Percentiles rank a stretch among this genome's conserved stretches.
phyloP scores from a whole-genome alignment of 495 filamentous ascomycete species.

The Aspergillus taichungensis region DNA sequence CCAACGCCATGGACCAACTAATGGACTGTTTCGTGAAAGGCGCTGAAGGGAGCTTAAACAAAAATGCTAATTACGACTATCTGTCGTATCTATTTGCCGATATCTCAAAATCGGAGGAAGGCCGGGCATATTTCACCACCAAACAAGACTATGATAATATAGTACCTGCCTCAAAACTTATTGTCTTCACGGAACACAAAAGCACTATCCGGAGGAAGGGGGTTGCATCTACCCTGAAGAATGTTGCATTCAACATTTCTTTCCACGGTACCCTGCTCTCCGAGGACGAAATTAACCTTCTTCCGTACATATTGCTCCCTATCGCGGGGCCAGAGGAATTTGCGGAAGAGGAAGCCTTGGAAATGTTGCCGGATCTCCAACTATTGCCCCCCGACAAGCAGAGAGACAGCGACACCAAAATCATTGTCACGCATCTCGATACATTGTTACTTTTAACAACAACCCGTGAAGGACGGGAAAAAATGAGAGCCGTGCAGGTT shows the following conservation, averaged over 20 bases:
- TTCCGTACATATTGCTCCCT: constrained; percentile 78
- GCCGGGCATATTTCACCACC: constrained; percentile 66
- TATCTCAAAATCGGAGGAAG: constrained; percentile 65
- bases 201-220: constrained; percentile 74
- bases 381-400: constrained; percentile 80
- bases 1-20: constrained; percentile 74
- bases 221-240: constrained; percentile 89
- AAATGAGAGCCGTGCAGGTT: constrained; percentile 64
- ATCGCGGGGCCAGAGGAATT: constrained; percentile 52
- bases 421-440: constrained; percentile 80
- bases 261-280: constrained; percentile 64
- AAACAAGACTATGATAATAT: constrained; percentile 66
- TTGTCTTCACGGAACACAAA: constrained; percentile 84
- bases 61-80: constrained; percentile 82
- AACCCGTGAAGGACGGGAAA: constrained; percentile 62
- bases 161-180: constrained; percentile 79
- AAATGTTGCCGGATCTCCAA: constrained; percentile 81
- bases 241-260: constrained; percentile 62
- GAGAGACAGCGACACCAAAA: constrained; percentile 63
- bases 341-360: constrained; percentile 58
- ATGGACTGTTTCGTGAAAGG: constrained; percentile 95
- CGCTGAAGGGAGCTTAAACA: constrained; percentile 70
- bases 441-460: constrained; percentile 76
- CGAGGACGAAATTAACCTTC: constrained; percentile 64
- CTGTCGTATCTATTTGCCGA: constrained; percentile 91